Base-by-base conservation (phyloP, 1,139 yeast genomes). In the Lodderomyces pseudojiufengensis region DNA sequence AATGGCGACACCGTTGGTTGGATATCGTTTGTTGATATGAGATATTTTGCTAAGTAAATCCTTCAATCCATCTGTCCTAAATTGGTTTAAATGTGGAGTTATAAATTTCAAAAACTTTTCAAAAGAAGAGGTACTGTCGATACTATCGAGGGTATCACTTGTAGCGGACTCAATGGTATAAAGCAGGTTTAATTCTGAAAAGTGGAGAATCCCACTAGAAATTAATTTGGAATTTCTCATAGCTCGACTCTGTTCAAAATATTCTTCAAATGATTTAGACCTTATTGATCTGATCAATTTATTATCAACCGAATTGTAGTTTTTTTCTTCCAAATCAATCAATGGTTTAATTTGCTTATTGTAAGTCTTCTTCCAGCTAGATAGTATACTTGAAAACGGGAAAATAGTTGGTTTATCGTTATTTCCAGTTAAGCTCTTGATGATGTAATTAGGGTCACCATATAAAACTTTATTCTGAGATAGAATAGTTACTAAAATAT, bases 361-460 rank as follows among this genome's bases (percentile, higher is more conserved):
- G 43, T 61, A 63, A 2, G 49, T 44, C 4, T 57, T 49, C 12
- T 59, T 39, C 69, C 73, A 70, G 20, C 54, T 50, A 4, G 45
- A 43, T 1, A 61, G 52, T 12, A 63, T 51, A 29, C 54, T 52
- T 9, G 65, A 53, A 46, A 56, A 65, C 26, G 56, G 53, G 29
- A 68, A 46, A 8, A 25, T 31, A 4, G 39, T 30, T 3, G 36
- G 33, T 13, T 20, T 16, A 12, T 29, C 23, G 16, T 23, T 21
- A 11, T 24, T 20, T 3, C 54, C 42, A 2, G 52, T 41, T 3
- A 25, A 11, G 20, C 25, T 32, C 21, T 15, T 13, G 11, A 32
- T 20, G n/a, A n/a, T n/a, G 38, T 58, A 57, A 12, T 38, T 34
- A 1, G 45, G 11, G 31, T 57, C 58, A 3, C 71, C 73, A 24